Base-by-base conservation (phyloP, 345 rosid genomes). In the Pugionium cornutum region DNA sequence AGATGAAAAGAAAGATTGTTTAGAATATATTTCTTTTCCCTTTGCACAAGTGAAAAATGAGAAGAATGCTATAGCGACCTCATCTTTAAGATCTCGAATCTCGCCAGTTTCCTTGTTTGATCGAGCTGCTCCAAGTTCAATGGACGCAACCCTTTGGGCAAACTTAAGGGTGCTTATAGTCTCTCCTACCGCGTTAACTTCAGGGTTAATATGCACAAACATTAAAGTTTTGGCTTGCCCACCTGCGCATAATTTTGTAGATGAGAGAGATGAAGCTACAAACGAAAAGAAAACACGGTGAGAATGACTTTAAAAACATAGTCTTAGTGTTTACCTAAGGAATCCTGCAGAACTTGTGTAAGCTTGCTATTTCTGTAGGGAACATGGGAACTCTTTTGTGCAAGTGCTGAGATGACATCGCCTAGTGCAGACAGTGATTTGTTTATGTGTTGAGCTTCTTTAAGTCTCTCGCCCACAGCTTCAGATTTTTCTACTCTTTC, bases 301-400 rank as follows among this genome's bases (percentile, higher is more conserved):
- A 18, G 18, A 18, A 18, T 18, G 18, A 18, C 18, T 18, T 18
- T 18, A 18, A 18, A 18, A 18, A 18, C 18, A 18, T 34, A 34
- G 53, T 61, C 30, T n/a, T 58, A 44, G 27, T 27, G 41, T 80
- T 30, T 77, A 94, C 99, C 97, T 73, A 94, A 78, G 64, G 99
- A 90, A 67, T 90, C 97, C 41, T 94, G 99, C 11, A 94, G 60
- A 33, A 94, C 91, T 83, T 94, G 99, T 30, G 97, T 94, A 54
- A 94, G 96, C 70, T 94, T 94, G 95, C 97, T 94, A 30, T 94
- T 94, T 66, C 99, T 77, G 62, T 90, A 90, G 18, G 97, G 99
- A 77, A 94, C 88, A 47, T 94, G 97, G 0, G 87, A 50, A 75
- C 85, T 90, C 85, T 90, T 94, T 78, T 86, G 96, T 5, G 99